A percentile compares a stretch with the other conserved stretches of the same genome.
phyloP scores from a whole-genome alignment of 768 basidiomycete species.

The Gymnopilus junonius region DNA sequence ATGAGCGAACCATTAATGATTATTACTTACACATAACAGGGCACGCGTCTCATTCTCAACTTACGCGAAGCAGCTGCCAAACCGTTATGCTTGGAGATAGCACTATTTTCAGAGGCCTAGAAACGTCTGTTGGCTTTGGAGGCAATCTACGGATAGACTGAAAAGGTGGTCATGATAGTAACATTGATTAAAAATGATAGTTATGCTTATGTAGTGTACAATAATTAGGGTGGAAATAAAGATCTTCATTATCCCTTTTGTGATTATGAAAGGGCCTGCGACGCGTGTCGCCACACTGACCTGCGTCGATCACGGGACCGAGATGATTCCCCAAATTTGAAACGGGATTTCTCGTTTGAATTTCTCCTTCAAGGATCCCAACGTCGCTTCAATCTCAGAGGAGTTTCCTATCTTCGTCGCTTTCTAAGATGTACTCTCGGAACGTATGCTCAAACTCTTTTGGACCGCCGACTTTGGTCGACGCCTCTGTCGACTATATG shows the following conservation, averaged over 20 bases:
- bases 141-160: background rate
- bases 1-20: background rate
- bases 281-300: background rate
- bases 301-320: background rate
- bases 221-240: too few species aligned
- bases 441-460: background rate
- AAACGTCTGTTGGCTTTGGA: background rate
- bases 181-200: background rate
- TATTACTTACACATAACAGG: background rate
- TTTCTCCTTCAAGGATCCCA: background rate
- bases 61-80: background rate
- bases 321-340: background rate
- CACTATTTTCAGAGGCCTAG: background rate
- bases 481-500: constrained; percentile 15
- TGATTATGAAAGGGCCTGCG: too few species aligned
- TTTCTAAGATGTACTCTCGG: background rate
- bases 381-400: background rate
- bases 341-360: background rate
- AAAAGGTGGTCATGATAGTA: background rate
- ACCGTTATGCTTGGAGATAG: background rate
- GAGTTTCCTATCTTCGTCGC: background rate
- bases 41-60: background rate
- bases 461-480: background rate
- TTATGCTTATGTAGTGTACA: too few species aligned
- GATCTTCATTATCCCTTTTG: too few species aligned